These are phyloP conservation scores for Mortierella sp. DNA, from an alignment of 371 early-diverging fungal genomes.

Conservation along the genomic window DNA sequence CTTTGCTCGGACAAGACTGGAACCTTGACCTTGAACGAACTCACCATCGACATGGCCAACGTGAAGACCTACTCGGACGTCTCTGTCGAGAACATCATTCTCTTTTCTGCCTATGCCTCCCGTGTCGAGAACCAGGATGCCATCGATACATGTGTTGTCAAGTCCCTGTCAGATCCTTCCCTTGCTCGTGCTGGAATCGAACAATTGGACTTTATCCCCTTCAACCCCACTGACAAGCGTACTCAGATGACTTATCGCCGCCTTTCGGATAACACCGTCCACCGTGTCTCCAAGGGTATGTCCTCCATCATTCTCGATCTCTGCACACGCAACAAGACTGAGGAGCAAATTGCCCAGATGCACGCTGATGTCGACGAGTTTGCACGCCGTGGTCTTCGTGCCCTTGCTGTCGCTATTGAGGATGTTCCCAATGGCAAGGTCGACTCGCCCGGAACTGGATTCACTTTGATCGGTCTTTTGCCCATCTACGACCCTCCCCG, in stretches of 20 bases:
- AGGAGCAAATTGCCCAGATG: conserved; percentile 62
- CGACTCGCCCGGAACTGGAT: conserved; percentile 62
- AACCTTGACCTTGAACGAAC: conserved; percentile 93
- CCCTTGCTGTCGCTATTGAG: conserved; percentile 80
- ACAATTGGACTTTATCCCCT: conserved; percentile 80
- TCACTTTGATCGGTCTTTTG: conserved; percentile 74
- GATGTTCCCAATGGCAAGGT: conserved; percentile 61
- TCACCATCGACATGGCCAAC: conserved; percentile 74
- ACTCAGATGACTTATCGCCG: conserved; percentile 80
- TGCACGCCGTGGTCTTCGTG: conserved; percentile 85
- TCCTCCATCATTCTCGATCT: conserved; percentile 77
- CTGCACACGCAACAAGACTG: conserved; percentile 72
- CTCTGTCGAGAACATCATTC: conserved; percentile 67
- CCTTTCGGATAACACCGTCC: conserved; percentile 65
- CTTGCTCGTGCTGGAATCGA: conserved; percentile 74
- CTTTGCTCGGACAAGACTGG: conserved; percentile 98
- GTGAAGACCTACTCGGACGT: conserved; percentile 72
- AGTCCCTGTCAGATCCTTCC: conserved; percentile 65
- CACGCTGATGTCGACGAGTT: conserved; percentile 79
- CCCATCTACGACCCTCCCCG: conserved; percentile 92
- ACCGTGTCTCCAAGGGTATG: conserved; percentile 80
- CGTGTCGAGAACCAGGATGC: conserved; percentile 78
- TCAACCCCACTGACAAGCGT: conserved; percentile 90
- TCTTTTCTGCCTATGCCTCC: conserved; percentile 72
- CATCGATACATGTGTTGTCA: conserved; percentile 78